These are phyloP conservation scores for Jaltomata sinuosa DNA, from an alignment of 257 asterid genomes.

Conservation along the genomic window DNA sequence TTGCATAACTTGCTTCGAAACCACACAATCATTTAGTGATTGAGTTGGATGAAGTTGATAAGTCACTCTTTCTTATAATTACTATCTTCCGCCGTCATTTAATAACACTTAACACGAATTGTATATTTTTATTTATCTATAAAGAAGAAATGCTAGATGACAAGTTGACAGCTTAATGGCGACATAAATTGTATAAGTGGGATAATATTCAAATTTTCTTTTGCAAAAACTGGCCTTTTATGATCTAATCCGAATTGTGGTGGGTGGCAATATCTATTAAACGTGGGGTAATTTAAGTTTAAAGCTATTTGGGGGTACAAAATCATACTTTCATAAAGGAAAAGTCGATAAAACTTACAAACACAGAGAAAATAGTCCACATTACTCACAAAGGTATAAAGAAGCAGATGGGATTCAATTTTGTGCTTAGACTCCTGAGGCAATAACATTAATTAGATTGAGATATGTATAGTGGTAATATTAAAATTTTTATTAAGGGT, in stretches of 20 bases:
- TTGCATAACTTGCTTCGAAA: too few relatives aligned
- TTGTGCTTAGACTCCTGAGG: not conserved
- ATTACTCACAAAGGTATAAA: too few relatives aligned
- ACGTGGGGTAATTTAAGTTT: not conserved
- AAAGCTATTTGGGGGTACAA: not conserved
- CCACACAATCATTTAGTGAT: not conserved
- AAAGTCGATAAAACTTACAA: not conserved
- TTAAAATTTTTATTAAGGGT: too few relatives aligned
- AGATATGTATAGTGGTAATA: too few relatives aligned
- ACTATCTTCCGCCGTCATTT: not conserved
- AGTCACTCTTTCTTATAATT: not conserved
- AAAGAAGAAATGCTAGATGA: not conserved
- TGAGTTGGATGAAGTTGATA: not conserved
- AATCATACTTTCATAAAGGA: not conserved
- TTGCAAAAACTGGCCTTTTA: not conserved
- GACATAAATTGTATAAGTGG: not conserved
- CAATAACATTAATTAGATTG: not conserved
- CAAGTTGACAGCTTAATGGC: not conserved
- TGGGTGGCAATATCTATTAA: not conserved
- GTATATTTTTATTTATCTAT: not conserved
- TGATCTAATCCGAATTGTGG: not conserved
- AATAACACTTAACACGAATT: not conserved
- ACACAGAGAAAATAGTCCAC: not conserved
- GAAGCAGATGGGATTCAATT: not conserved
- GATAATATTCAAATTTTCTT: not conserved